Base-by-base conservation (phyloP, 2,329 filamentous ascomycete genomes). In the Bertia moriformis region DNA sequence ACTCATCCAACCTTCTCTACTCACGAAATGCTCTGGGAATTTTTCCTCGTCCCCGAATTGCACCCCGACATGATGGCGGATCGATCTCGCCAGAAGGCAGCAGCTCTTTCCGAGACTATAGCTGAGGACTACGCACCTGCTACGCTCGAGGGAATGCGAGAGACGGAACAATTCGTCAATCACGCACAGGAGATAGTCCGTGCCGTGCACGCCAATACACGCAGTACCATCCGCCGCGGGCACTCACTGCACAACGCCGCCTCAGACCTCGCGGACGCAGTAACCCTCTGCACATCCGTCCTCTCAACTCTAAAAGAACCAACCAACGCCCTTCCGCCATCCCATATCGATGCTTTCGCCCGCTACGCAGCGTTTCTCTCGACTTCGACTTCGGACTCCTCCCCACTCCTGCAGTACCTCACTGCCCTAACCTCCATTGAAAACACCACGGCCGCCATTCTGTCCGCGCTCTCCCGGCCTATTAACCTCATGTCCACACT, bases 21-120 rank as follows among this genome's bases (percentile, higher is more conserved):
- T 1, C 93, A 98, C 52, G 91, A 98, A 61, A 86, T 96, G 71
- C 70, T 98, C 2, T 98, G 91, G 93, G 91, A 98, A 51, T 98
- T 98, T 61, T 94, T 98, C 59, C 70, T 98, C 1, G 88, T 98
- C 12, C 91, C 91, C 1, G 91, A 98, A 48, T 75, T 98, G 38
- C 85, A 94, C 53, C 72, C 84, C 0, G 78, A 86, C 15, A 86
- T 88, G 73, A 89, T 96, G 69, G 81, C 84, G 39, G 81, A 93
- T 55, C 76, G 91, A 38, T 93, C 84, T 45, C 77, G 78, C 40
- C 75, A 87, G 44, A 98, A 98, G 59, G 83, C 86, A 3, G 81
- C 88, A 54, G 76, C 81, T 0, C 73, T 89, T 19, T 66, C 74
- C 3, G 91, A 98, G 52, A 88, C 79, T 41, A 80, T 98, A 22